Base-by-base conservation (phyloP, 2,329 filamentous ascomycete species). In the Cladosporium sp. region DNA sequence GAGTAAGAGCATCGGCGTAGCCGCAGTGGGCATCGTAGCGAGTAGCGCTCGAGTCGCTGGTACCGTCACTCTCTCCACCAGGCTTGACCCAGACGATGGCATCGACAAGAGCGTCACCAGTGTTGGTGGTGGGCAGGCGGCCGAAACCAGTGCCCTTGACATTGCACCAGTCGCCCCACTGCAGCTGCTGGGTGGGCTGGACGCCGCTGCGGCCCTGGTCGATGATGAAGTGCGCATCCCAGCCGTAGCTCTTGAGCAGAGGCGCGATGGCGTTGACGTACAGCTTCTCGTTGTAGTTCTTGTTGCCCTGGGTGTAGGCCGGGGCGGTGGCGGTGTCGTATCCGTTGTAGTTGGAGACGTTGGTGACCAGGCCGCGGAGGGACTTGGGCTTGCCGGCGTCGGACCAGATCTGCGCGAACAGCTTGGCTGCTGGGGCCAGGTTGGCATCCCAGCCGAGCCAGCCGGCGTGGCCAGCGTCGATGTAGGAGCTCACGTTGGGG, bases 61-160 rank as follows among this genome's bases (percentile, higher is more conserved):
- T 84, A 65, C 82, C 83, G 66, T 85, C 83, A 65, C 79, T 80
- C 75, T 85, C 83, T 64, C 82, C 83, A 69, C 88, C 88, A 4
- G 88, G 88, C 83, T 90, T 91, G 71, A 90, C 80, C 88, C 88
- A 90, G 66, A 90, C 88, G 70, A 90, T 88, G 49, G 88, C 87
- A 75, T 91, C 89, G 38, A 85, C 80, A 21, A 88, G 79, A 1
- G 78, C 74, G 68, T 87, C 82, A 15, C 85, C 86, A 10, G 88
- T 90, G 73, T 86, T 80, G n/a, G 86, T 81, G 3, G 85, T 85
- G 1, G 88, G 87, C n/a, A 87, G 84, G n/a, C 78, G 77, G 67
- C 88, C 89, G 68, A 90, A 90, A 8, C 88, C 88, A 66, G 87
- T 85, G 36, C 84, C 85, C 58, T 80, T 83, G 67, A 88, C 82